Evolutionary conservation across 306 rosid genomes (phyloP).

Genomic region (Ormosia emarginata): DNA sequence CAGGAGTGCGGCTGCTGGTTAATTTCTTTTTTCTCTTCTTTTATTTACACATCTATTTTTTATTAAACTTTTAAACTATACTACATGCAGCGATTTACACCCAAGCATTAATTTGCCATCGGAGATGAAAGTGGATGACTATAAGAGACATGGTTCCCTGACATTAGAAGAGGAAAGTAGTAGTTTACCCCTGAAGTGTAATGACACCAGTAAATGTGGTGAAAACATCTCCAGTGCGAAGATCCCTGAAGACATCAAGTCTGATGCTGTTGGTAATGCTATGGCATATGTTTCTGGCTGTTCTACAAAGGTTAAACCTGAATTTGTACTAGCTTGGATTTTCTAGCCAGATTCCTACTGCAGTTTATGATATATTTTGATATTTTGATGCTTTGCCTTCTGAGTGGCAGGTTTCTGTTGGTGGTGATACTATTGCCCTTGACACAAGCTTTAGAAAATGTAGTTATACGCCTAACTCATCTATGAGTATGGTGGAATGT

Average conservation of each 20-base stretch:
- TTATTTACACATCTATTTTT: not conserved
- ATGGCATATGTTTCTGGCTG: constrained; percentile 29
- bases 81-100: constrained; percentile 42
- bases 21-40: not conserved
- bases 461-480: constrained; percentile 46
- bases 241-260: constrained; percentile 30
- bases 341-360: not conserved
- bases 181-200: constrained; percentile 39
- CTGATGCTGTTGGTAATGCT: constrained; percentile 34
- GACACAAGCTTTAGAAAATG: constrained; percentile 63
- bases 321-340: constrained; percentile 7
- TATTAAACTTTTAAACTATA: not conserved
- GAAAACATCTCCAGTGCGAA: constrained; percentile 28
- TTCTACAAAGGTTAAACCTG: constrained; percentile 27
- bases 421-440: constrained; percentile 26
- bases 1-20: not conserved
- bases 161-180: constrained; percentile 31
- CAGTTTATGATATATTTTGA: constrained; percentile 2
- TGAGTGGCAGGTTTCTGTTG: constrained; percentile 41
- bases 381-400: constrained; percentile 19
- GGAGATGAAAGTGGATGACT: constrained; percentile 47
- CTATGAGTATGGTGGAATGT: constrained; percentile 43
- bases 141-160: constrained; percentile 38
- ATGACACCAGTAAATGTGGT: constrained; percentile 11
- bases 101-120: constrained; percentile 28